A percentile compares a stretch with the other conserved stretches of the same genome.
Evolutionary conservation across 192 early-diverging fungal genomes (phyloP).

Genomic region (Rhizophagus clarus): DNA sequence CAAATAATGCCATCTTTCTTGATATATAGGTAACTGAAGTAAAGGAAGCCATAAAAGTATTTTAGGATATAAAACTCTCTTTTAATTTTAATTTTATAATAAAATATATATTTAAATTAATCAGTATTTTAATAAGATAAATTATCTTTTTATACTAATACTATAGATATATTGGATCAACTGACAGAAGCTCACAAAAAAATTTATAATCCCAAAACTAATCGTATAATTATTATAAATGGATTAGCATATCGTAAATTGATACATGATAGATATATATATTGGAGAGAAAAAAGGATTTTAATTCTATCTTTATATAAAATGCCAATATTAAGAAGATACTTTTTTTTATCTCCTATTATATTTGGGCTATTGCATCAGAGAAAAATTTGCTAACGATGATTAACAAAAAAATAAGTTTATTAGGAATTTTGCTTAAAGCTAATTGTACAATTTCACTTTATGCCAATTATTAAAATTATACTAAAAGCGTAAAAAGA

Average conservation of each 20-base stretch:
- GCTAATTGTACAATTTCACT: background rate
- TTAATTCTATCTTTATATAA: background rate
- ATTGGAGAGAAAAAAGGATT: constrained; percentile 25
- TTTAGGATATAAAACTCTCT: no score
- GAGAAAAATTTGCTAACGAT: constrained; percentile 19
- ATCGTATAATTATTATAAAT: constrained; percentile 4
- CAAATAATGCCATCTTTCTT: no score
- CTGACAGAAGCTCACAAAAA: background rate
- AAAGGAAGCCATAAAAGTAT: no score
- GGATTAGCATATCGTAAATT: constrained; percentile 9
- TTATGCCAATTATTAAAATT: no score
- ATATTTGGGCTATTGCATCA: background rate
- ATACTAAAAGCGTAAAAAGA: background rate
- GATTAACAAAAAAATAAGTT: constrained; percentile 19
- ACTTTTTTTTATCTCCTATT: constrained; percentile 5
- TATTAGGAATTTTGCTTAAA: constrained; percentile 19
- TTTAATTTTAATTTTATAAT: no score
- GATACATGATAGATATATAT: background rate
- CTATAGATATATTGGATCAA: background rate
- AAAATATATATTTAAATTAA: no score
- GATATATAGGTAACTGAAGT: no score
- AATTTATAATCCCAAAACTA: constrained; percentile 23
- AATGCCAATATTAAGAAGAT: constrained; percentile 3
- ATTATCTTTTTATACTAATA: background rate
- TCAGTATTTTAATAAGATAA: no score